A percentile compares a stretch with the other conserved stretches of the same genome.
Evolutionary conservation across 257 asterid species (phyloP).

Genomic region (Sherardia arvensis): DNA sequence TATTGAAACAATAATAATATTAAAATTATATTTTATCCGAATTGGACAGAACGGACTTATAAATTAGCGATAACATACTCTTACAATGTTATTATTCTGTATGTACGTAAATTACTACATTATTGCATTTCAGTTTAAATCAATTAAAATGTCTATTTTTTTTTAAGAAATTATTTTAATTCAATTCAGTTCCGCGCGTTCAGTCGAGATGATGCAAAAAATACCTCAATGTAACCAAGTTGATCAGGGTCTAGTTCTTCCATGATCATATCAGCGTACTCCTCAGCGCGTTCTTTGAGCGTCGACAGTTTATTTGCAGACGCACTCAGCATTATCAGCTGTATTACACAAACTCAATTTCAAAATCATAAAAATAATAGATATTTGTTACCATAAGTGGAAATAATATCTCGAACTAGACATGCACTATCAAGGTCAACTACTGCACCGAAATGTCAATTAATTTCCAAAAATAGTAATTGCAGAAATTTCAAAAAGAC

Average conservation of each 20-base stretch:
- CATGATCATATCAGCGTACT: conserved; percentile 77
- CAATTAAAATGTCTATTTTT: too few species aligned
- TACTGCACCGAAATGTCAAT: neutral
- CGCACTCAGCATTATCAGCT: conserved; percentile 90
- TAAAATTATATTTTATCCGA: too few species aligned
- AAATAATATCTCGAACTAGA: neutral
- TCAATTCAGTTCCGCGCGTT: too few species aligned
- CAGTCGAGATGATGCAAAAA: too few species aligned
- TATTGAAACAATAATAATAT: too few species aligned
- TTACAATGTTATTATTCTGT: too few species aligned
- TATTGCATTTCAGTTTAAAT: too few species aligned
- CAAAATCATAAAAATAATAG: neutral
- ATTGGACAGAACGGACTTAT: too few species aligned
- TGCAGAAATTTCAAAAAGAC: neutral
- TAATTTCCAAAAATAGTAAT: neutral
- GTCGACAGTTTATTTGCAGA: conserved; percentile 79
- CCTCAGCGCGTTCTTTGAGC: conserved; percentile 80
- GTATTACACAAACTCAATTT: conserved; percentile 18
- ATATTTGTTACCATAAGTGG: neutral
- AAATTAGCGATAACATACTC: too few species aligned
- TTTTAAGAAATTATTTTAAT: too few species aligned
- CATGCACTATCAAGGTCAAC: neutral
- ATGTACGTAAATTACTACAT: too few species aligned
- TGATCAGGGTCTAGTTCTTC: conserved; percentile 87
- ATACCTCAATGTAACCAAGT: conserved; percentile 87